Evolutionary conservation across 1,284 basidiomycete species (phyloP), one percentile per base, ranked within the genome.

Genomic region (Pyrrhoderma lamaoense): DNA sequence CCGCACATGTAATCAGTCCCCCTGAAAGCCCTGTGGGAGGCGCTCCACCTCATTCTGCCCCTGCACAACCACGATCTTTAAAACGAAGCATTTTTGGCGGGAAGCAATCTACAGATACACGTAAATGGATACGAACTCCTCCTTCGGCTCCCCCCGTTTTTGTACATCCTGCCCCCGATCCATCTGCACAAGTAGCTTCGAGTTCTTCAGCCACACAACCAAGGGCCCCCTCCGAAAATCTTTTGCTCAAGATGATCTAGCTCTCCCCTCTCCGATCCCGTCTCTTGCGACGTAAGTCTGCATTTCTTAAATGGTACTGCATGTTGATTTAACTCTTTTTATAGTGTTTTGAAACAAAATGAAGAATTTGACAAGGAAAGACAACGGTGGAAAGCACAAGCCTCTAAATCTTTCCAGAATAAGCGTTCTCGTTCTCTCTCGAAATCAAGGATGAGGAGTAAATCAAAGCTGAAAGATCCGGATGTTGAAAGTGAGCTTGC

Each of bases 341-440:
- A 14, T 49, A 88, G 85, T 59, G 84, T 87, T 19, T 66, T 89
- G 5, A 75, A 76, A 55, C 80, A 85, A 56, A 76, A 79, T 11
- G 68, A 76, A 51, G 67, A 69, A 47, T 71, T 88, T 11, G 73
- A 79, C 19, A 68, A 70, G 51, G 77, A 88, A 56, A 79, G 86
- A 19, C 71, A 74, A 47, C 67, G 71, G 53, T 89, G 85, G 85
- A 77, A 81, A 59, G 60, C 64, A 4, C 73, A 82, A 56, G 85
- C 86, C 0, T 67, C 69, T 0, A 69, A 67, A 31, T 85, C 85
- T 0, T 75, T 86, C 55, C 77, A 79, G 47, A 85, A 86, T 61
- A 79, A 75, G 57, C 73, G 71, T 8, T 72, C 77, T 5, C 75
- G 85, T 27, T 77, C 70, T 22, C 59, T 85, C 19, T 84, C 82